Evolutionary conservation across 139 green algal genomes (phyloP).

Genomic region (Dunaliella primolecta): DNA sequence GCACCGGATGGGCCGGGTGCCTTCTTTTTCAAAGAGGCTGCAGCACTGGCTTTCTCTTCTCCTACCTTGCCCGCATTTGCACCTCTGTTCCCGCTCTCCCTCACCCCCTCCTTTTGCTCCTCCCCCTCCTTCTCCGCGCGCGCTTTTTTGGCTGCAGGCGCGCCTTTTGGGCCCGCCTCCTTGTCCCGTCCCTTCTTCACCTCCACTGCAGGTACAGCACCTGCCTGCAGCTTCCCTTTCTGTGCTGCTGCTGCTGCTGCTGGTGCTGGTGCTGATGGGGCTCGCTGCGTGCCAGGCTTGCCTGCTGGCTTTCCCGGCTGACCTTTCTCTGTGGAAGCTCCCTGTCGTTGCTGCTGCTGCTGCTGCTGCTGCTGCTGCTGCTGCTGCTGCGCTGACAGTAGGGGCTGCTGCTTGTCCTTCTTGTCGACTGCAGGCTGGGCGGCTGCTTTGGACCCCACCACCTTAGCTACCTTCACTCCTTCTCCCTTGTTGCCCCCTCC

Average conservation of each 20-base stretch:
- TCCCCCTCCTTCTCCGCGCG: background rate
- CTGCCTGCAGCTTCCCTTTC: too few relatives aligned
- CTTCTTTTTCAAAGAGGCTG: too few relatives aligned
- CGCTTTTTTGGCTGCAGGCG: background rate
- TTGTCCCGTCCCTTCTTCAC: background rate
- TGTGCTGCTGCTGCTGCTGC: background rate
- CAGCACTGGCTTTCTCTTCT: background rate
- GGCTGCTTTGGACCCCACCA: too few relatives aligned
- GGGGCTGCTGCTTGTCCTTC: background rate
- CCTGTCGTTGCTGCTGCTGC: background rate
- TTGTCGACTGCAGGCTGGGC: too few relatives aligned
- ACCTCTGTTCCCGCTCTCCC: background rate
- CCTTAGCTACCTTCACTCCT: background rate
- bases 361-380: background rate
- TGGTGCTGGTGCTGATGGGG: background rate
- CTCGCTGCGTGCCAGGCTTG: too few relatives aligned
- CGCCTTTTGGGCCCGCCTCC: background rate
- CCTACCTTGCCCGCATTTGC: background rate
- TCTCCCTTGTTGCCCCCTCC: too few relatives aligned
- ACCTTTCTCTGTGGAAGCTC: too few relatives aligned
- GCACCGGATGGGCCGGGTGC: too few relatives aligned
- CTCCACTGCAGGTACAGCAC: background rate
- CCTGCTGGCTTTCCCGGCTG: background rate
- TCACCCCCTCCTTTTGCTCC: background rate
- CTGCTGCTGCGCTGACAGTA: too few relatives aligned